Percentiles rank a stretch among this genome's conserved stretches.
These are phyloP conservation scores for Hsuehochloa calcarea DNA, from an alignment of 176 grass and related monocot genomes.

Conservation along the genomic window DNA sequence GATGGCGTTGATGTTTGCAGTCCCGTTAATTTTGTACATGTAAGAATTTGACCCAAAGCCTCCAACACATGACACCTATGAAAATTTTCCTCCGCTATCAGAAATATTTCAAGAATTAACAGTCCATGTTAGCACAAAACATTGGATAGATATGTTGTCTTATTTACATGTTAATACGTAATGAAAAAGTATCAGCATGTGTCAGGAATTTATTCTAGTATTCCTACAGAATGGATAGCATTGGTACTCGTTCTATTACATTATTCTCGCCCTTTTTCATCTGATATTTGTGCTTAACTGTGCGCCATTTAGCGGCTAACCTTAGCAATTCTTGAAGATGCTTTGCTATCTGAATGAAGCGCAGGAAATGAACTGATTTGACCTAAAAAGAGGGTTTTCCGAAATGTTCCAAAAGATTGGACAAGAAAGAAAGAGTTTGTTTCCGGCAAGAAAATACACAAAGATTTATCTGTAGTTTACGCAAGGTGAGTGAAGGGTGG, in stretches of 20 bases:
- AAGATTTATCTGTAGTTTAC: too few relatives aligned
- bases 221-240: too few relatives aligned
- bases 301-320: background rate
- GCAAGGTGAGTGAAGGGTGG: too few relatives aligned
- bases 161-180: background rate
- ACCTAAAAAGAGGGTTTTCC: too few relatives aligned
- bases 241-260: too few relatives aligned
- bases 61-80: conserved; percentile 91
- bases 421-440: too few relatives aligned
- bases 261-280: too few relatives aligned
- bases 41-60: conserved; percentile 89
- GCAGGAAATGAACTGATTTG: too few relatives aligned
- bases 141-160: background rate
- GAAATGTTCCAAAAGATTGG: too few relatives aligned
- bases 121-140: background rate
- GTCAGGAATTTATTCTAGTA: too few relatives aligned
- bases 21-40: conserved; percentile 96
- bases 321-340: background rate
- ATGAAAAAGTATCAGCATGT: background rate
- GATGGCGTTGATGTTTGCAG: conserved; percentile 93
- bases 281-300: background rate
- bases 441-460: too few relatives aligned
- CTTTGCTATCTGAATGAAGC: background rate
- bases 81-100: conserved; percentile 23
- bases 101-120: conserved; percentile 9